These are phyloP conservation scores for Gillenia trifoliata DNA, from an alignment of 306 rosid genomes.

Conservation along the genomic window DNA sequence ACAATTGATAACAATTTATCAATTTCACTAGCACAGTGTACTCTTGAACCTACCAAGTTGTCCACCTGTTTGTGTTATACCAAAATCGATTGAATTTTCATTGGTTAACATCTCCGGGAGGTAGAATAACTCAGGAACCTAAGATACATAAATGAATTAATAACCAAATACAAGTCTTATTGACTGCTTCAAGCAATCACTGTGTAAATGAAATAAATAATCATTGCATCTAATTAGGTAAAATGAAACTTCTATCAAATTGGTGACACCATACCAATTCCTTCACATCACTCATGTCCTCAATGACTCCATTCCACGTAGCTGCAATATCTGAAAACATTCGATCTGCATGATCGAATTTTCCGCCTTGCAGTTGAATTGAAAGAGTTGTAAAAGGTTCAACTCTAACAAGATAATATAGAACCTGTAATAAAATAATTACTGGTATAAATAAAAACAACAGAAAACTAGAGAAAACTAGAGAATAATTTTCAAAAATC, in stretches of 20 bases:
- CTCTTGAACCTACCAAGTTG: conserved; percentile 65
- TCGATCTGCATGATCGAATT: conserved; percentile 98
- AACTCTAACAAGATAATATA: conserved; percentile 88
- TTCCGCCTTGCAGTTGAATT: conserved; percentile 95
- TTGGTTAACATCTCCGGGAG: conserved; percentile 93
- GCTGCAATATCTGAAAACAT: conserved; percentile 89
- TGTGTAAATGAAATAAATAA: background rate
- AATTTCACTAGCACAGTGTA: conserved; percentile 20
- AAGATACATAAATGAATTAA: conserved; percentile 7
- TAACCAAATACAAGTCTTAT: conserved; percentile 2
- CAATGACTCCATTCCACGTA: conserved; percentile 95
- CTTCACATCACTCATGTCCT: conserved; percentile 97
- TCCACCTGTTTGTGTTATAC: conserved; percentile 86
- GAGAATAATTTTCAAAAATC: background rate
- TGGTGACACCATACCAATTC: conserved; percentile 68
- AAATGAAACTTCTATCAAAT: conserved; percentile 10
- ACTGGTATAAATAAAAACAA: background rate
- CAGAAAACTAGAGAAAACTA: background rate
- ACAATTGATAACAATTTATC: conserved; percentile 13
- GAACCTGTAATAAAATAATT: conserved; percentile 56
- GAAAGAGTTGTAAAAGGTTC: conserved; percentile 97
- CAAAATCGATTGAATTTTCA: conserved; percentile 92
- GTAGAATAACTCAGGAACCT: conserved; percentile 98
- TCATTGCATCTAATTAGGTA: background rate
- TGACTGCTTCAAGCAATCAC: conserved; percentile 17